These are phyloP conservation scores for Magnolia sinica DNA, from an alignment of 164 flowering plant species.

Conservation along the genomic window DNA sequence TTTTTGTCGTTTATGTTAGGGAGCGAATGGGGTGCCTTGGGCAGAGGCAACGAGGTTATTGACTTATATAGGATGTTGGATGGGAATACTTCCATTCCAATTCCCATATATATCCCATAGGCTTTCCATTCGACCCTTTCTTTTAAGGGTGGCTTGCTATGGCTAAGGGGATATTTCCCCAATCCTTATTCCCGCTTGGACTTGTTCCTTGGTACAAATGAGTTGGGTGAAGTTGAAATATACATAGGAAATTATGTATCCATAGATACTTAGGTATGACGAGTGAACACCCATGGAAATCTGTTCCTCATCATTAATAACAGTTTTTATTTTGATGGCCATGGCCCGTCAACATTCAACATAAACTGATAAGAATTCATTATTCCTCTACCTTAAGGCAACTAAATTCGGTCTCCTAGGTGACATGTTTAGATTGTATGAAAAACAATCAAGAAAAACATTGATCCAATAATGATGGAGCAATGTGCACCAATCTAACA, in stretches of 20 bases:
- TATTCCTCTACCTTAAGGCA: background rate
- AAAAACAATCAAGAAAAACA: background rate
- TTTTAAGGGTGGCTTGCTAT: too few relatives aligned
- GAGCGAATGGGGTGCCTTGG: too few relatives aligned
- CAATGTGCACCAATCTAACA: background rate
- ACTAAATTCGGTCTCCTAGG: background rate
- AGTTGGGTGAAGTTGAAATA: background rate
- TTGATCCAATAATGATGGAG: background rate
- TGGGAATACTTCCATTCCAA: too few relatives aligned
- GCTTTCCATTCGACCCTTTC: background rate
- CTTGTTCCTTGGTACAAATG: background rate
- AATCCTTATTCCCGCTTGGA: background rate
- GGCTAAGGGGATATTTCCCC: background rate
- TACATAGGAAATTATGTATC: too few relatives aligned
- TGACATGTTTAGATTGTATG: background rate
- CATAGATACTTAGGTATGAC: background rate
- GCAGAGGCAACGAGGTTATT: too few relatives aligned
- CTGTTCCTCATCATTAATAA: background rate
- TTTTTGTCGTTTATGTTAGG: background rate
- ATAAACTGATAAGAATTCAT: too few relatives aligned
- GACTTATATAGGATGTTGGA: too few relatives aligned
- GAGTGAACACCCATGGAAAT: background rate
- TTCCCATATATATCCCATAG: too few relatives aligned
- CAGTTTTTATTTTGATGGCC: background rate
- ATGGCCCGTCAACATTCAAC: background rate